A percentile compares a stretch with the other conserved stretches of the same genome.
These are phyloP conservation scores for Cystoderma amianthinum DNA, from an alignment of 768 basidiomycete species.

Conservation along the genomic window DNA sequence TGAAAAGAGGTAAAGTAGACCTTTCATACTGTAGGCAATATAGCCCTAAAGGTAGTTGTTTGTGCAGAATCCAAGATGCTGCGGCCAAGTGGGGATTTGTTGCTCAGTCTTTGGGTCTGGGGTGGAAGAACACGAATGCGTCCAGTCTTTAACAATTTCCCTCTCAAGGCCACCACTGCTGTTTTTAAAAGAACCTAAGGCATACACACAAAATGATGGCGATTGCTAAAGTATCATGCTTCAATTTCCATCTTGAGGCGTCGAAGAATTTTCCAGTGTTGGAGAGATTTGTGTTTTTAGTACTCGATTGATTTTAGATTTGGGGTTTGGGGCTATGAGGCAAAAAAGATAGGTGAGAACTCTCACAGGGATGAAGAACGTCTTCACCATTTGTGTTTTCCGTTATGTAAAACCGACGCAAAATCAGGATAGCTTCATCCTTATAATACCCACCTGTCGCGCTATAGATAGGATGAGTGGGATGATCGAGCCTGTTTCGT, in stretches of 20 bases:
- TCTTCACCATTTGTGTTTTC: constrained; percentile 82
- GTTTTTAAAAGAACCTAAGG: too few species aligned
- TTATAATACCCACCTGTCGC: constrained; percentile 73
- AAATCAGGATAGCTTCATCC: constrained; percentile 81
- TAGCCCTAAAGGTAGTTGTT: neutral
- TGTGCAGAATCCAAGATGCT: constrained; percentile 59
- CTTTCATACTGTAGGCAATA: neutral
- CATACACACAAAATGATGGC: too few species aligned
- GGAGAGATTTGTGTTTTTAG: constrained; percentile 90
- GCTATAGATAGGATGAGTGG: constrained; percentile 65
- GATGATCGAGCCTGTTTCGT: constrained; percentile 59
- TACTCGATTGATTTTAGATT: constrained; percentile 76
- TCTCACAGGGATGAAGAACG: constrained; percentile 4
- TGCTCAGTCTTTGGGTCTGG: constrained; percentile 53
- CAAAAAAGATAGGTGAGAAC: constrained; percentile 7
- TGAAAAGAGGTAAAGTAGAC: constrained; percentile 43
- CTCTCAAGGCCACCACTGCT: too few species aligned
- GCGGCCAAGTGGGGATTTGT: constrained; percentile 78
- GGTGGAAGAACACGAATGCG: constrained; percentile 31
- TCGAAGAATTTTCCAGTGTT: too few species aligned
- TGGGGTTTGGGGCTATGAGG: constrained; percentile 77
- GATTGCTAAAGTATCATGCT: too few species aligned
- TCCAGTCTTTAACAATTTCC: too few species aligned
- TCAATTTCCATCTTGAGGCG: too few species aligned
- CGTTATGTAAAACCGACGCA: constrained; percentile 86